A percentile compares a stretch with the other conserved stretches of the same genome.
Conservation (phyloP, 176 grass and related monocot genomes). For the Oryza australiensis region DNA sequence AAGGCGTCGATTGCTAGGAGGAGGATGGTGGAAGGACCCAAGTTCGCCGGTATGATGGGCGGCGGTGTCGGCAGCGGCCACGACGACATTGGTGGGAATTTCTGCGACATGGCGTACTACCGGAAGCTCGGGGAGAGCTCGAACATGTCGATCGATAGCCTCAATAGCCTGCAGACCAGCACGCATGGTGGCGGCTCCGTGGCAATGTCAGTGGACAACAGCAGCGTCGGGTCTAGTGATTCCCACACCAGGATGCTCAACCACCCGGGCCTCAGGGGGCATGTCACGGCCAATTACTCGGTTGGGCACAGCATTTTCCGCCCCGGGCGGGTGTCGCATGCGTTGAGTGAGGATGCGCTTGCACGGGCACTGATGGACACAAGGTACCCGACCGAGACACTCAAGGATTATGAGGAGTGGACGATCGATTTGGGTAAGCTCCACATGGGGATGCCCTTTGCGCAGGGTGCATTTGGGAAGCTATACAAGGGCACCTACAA, state of each 20-base stretch:
- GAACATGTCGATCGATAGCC: conserved; percentile 61
- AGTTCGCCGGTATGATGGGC: conserved; percentile 50
- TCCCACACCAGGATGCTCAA: conserved; percentile 52
- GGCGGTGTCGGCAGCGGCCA: conserved; percentile 28
- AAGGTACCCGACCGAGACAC: conserved; percentile 38
- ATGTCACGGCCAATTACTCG: conserved; percentile 37
- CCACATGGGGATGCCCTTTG: conserved; percentile 54
- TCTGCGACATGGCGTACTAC: conserved; percentile 60
- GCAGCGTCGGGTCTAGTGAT: conserved; percentile 51
- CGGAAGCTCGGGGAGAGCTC: conserved; percentile 52
- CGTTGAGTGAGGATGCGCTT: conserved; percentile 52
- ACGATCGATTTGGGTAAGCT: conserved; percentile 56
- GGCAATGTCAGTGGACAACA: conserved; percentile 45
- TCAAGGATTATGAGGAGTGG: conserved; percentile 58
- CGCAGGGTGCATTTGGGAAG: conserved; percentile 66
- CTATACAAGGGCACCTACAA: conserved; percentile 64
- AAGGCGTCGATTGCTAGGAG: background rate
- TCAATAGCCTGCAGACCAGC: conserved; percentile 48
- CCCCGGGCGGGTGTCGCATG: conserved; percentile 46
- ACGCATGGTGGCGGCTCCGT: conserved; percentile 45
- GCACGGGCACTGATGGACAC: conserved; percentile 54
- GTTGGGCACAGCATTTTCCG: conserved; percentile 48
- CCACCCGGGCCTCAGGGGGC: conserved; percentile 41
- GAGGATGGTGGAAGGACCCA: conserved; percentile 51
- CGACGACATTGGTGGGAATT: conserved; percentile 33